These are phyloP conservation scores for Arxiozyma bovina DNA, from an alignment of 1,139 yeast genomes.

Conservation along the genomic window DNA sequence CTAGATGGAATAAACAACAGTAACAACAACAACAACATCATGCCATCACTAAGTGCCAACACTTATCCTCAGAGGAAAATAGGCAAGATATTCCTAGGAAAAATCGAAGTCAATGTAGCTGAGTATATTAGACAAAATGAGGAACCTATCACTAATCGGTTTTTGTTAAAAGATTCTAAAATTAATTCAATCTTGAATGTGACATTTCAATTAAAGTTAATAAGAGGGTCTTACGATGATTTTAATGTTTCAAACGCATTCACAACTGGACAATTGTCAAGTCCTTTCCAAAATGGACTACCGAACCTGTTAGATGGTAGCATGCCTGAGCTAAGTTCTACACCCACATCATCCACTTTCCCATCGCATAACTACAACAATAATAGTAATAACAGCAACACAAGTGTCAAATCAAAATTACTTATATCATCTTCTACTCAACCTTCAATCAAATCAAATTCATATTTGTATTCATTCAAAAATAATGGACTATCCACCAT, in stretches of 20 bases:
- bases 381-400: not conserved
- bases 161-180: slow-evolving; percentile 66
- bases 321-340: not conserved
- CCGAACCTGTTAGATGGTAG: slow-evolving; percentile 18
- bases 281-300: slow-evolving; percentile 17
- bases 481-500: slow-evolving; percentile 13
- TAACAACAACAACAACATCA: not conserved
- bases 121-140: slow-evolving; percentile 58
- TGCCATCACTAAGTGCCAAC: not conserved
- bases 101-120: slow-evolving; percentile 55
- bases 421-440: not conserved
- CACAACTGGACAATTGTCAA: slow-evolving; percentile 19
- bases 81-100: slow-evolving; percentile 48
- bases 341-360: slow-evolving; percentile 10
- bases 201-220: slow-evolving; percentile 38
- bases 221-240: slow-evolving; percentile 36
- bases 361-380: not conserved
- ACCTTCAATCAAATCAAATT: slow-evolving; percentile 1
- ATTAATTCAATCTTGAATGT: slow-evolving; percentile 67
- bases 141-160: slow-evolving; percentile 45
- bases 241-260: slow-evolving; percentile 16
- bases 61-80: slow-evolving; percentile 22
- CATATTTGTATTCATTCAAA: not conserved
- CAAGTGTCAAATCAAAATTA: not conserved
- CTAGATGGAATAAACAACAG: not conserved